Conservation (phyloP, 129 eudicot species). For the Flaveria ramosissima region DNA sequence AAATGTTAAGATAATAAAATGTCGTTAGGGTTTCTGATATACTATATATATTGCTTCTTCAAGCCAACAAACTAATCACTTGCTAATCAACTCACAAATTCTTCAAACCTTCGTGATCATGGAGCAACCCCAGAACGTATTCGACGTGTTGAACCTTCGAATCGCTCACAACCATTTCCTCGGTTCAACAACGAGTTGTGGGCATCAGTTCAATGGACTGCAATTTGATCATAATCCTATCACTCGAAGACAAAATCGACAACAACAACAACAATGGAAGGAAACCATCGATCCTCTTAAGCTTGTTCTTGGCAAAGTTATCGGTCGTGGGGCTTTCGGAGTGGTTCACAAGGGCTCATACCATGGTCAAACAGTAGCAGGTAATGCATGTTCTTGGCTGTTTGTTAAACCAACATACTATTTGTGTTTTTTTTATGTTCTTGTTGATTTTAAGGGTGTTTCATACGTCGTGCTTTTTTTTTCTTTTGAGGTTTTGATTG, state of each 20-base stretch:
- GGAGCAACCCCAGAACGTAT: slow-evolving; percentile 9
- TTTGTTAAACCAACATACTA: background rate
- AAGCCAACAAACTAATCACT: background rate
- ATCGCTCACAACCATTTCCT: background rate
- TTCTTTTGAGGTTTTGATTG: background rate
- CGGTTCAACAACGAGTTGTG: background rate
- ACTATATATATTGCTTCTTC: background rate
- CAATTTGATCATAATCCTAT: background rate
- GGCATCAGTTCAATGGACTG: background rate
- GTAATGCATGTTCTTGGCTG: slow-evolving; percentile 12
- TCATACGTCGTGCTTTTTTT: too few relatives aligned
- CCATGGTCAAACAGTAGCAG: slow-evolving; percentile 29
- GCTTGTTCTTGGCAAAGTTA: slow-evolving; percentile 24
- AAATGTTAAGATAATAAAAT: too few relatives aligned
- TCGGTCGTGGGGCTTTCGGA: slow-evolving; percentile 30
- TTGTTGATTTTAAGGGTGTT: background rate
- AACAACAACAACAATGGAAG: slow-evolving; percentile 2
- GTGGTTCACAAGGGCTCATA: slow-evolving; percentile 33
- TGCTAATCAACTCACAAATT: background rate
- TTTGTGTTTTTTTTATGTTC: background rate
- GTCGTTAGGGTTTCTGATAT: too few relatives aligned
- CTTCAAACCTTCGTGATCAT: background rate
- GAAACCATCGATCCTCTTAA: slow-evolving; percentile 29
- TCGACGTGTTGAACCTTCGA: background rate
- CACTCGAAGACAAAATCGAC: background rate